Conservation (phyloP, 331 rosid genomes). For the Telfairia occidentalis region DNA sequence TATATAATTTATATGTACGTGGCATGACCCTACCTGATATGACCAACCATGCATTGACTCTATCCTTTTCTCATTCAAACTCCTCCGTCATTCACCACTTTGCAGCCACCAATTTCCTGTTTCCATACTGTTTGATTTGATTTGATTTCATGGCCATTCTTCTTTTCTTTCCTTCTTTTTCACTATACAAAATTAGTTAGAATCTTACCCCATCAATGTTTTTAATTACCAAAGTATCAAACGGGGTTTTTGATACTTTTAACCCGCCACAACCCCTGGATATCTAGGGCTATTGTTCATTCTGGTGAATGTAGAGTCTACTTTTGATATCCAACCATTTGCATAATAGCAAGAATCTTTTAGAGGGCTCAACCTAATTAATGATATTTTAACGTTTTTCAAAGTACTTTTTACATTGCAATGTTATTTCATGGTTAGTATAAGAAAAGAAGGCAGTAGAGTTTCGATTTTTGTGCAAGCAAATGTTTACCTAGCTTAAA, state of each 20-base stretch:
- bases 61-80: slow-evolving; percentile 9
- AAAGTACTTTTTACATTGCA: no score
- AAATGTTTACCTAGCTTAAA: not conserved
- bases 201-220: not conserved
- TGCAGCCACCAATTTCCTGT: slow-evolving; percentile 4
- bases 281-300: no score
- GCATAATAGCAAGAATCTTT: no score
- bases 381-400: no score
- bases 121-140: slow-evolving; percentile 8
- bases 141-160: slow-evolving; percentile 3
- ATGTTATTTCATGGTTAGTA: not conserved
- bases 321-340: no score
- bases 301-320: no score
- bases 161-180: not conserved
- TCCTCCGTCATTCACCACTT: slow-evolving; percentile 8
- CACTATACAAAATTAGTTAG: slow-evolving; percentile 1
- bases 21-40: slow-evolving; percentile 11
- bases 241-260: no score
- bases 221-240: no score
- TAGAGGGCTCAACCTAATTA: no score
- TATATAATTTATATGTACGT: not conserved
- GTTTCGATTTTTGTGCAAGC: not conserved
- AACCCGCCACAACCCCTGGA: no score
- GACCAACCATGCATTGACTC: slow-evolving; percentile 19
- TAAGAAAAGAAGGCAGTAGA: not conserved